phyloP scores from a whole-genome alignment of 2,329 filamentous ascomycete genomes.

The Colletotrichum tofieldiae region DNA sequence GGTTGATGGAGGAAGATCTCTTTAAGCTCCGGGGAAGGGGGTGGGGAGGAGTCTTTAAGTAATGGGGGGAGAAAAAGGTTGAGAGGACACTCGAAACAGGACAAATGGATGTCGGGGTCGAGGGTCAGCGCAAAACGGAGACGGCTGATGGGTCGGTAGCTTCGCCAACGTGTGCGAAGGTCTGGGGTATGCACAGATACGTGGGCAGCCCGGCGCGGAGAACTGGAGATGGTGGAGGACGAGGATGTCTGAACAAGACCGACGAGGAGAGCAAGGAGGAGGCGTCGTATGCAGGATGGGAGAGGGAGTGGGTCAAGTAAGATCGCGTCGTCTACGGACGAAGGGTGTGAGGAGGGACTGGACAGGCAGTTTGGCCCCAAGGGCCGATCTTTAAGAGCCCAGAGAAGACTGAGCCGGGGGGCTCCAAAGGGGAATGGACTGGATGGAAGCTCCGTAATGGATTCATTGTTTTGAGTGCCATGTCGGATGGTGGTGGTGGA shows the following conservation, averaged over 20 bases:
- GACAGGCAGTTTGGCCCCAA: constrained; percentile 27
- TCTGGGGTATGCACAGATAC: constrained; percentile 41
- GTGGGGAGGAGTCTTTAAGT: constrained; percentile 39
- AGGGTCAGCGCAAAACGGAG: constrained; percentile 36
- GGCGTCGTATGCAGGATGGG: constrained; percentile 30
- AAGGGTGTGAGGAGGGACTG: constrained; percentile 1
- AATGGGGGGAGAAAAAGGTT: constrained; percentile 21
- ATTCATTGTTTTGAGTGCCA: constrained; percentile 32
- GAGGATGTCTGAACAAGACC: not conserved
- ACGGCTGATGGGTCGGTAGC: constrained; percentile 32
- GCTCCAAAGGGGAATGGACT: constrained; percentile 35
- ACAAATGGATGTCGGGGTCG: constrained; percentile 29
- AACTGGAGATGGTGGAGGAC: constrained; percentile 36
- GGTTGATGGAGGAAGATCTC: constrained; percentile 9
- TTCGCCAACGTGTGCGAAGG: constrained; percentile 24
- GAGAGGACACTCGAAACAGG: constrained; percentile 29
- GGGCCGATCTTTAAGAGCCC: constrained; percentile 40
- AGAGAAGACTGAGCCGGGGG: constrained; percentile 21
- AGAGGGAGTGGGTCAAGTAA: constrained; percentile 41
- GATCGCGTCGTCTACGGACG: constrained; percentile 14
- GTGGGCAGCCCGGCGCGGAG: constrained; percentile 35
- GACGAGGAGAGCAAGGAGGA: constrained; percentile 13
- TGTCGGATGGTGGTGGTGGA: constrained; percentile 36
- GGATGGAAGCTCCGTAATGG: constrained; percentile 26
- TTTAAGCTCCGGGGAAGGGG: constrained; percentile 10